Evolutionary conservation across 2,329 filamentous ascomycete genomes (phyloP), one percentile per base, ranked within the genome.

Genomic region (Arachnomyces sp.): DNA sequence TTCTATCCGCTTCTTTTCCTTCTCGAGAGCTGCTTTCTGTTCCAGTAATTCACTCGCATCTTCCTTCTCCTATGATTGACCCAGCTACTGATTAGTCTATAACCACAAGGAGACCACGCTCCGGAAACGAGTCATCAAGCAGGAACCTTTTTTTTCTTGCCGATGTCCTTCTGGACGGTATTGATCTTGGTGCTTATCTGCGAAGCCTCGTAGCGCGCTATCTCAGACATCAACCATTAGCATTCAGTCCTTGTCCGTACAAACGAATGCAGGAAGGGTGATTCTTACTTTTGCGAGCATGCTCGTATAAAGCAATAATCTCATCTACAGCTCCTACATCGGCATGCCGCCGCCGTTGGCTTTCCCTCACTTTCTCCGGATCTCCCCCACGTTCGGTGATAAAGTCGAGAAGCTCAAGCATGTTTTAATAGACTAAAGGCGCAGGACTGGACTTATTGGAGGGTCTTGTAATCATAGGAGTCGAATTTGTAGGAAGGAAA

Each of bases 301-400:
- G 86, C 61, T 94, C 84, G 61, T 84, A 95, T 59, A 93, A 71
- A 15, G 74, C 75, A 60, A 95, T 92, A 45, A 96, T 80, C 68
- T 94, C 84, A 69, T 98, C 90, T 17, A 98, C 90, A 35, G 83
- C 72, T 59, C 87, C 84, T 56, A 88, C 85, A 11, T 81, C 75
- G 36, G 86, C 89, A 70, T 80, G 77, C 53, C 92, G 82, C 59
- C 80, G 81, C 53, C 84, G 78, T 68, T 98, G 92, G 49, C 84
- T 92, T 65, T 95, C 87, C 63, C 85, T 84, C 66, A 98, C 92
- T 69, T 81, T 82, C 60, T 94, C 84, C 12, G 88, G 86, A 68
- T 96, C 80, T 53, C 92, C 92, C 51, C 90, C 92, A 54, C 88
- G 84, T 66, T 95, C 87, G 60, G 77, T 67, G 57, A 90, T 82